These are phyloP conservation scores for Solanum pinnatisectum DNA, from an alignment of 257 asterid species.

Conservation along the genomic window DNA sequence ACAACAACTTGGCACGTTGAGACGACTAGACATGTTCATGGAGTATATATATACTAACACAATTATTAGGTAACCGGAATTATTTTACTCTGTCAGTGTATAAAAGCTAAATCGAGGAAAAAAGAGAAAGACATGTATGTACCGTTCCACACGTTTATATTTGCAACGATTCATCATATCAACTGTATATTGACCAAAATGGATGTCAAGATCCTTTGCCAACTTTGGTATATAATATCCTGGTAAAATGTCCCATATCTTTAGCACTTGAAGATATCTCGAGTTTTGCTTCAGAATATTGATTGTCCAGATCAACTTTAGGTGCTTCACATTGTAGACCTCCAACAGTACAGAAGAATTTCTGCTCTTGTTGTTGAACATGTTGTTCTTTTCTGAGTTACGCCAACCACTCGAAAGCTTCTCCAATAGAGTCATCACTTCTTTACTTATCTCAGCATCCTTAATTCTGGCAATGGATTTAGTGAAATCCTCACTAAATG, in stretches of 20 bases:
- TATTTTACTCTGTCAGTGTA: neutral
- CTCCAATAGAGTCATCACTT: constrained; percentile 20
- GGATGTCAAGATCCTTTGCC: neutral
- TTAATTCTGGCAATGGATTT: constrained; percentile 20
- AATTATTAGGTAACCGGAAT: neutral
- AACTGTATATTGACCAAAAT: constrained; percentile 5
- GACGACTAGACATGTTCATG: neutral
- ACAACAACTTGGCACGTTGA: neutral
- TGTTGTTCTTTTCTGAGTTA: constrained; percentile 3
- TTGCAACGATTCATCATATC: constrained; percentile 4
- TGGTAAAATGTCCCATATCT: constrained; percentile 34
- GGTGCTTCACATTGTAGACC: constrained; percentile 13
- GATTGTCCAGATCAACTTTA: constrained; percentile 36
- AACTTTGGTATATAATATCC: constrained; percentile 12
- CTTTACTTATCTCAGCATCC: constrained; percentile 9
- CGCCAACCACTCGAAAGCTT: constrained; percentile 57
- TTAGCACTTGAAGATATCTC: constrained; percentile 25
- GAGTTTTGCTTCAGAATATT: constrained; percentile 22
- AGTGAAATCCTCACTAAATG: constrained; percentile 23
- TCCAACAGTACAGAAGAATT: constrained; percentile 22
- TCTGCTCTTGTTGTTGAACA: neutral
- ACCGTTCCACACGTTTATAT: constrained; percentile 15
- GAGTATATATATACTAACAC: neutral
- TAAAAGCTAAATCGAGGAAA: neutral
- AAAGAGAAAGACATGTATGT: neutral